Percentiles rank a stretch among this genome's conserved stretches.
These are phyloP conservation scores for Phaffia tasmanica DNA, from an alignment of 768 basidiomycete genomes.

Conservation along the genomic window DNA sequence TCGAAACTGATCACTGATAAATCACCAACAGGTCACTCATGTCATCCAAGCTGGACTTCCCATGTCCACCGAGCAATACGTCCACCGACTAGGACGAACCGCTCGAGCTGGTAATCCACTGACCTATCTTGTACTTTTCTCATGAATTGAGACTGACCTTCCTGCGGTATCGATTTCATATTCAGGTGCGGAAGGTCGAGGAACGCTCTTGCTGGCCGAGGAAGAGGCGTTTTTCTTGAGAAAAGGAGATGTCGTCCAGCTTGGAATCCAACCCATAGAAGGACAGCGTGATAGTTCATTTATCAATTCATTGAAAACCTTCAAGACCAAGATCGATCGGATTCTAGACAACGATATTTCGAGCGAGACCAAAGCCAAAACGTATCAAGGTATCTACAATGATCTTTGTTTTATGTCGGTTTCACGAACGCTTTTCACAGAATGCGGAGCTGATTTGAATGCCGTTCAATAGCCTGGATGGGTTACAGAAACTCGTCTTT, in stretches of 20 bases:
- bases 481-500: slow-evolving; percentile 48
- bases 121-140: too few species aligned
- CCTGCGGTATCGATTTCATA: too few species aligned
- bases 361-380: slow-evolving; percentile 42
- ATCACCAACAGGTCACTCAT: slow-evolving; percentile 36
- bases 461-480: slow-evolving; percentile 46
- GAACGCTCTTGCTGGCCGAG: slow-evolving; percentile 49
- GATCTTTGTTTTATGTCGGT: not conserved
- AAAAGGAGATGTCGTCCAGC: slow-evolving; percentile 39
- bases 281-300: slow-evolving; percentile 30
- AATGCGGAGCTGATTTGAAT: too few species aligned
- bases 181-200: slow-evolving; percentile 40
- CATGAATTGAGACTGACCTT: too few species aligned
- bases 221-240: slow-evolving; percentile 47
- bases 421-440: too few species aligned
- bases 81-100: slow-evolving; percentile 42
- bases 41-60: slow-evolving; percentile 47
- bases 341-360: slow-evolving; percentile 38
- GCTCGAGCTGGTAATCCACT: slow-evolving; percentile 37
- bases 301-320: not conserved
- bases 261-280: slow-evolving; percentile 39
- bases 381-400: not conserved
- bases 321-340: slow-evolving; percentile 26
- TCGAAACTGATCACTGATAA: too few species aligned
- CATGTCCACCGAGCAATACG: slow-evolving; percentile 38